Percentiles rank a stretch among this genome's conserved stretches.
Conservation (phyloP, 352 stramenopile genomes). For the Phytopythium mirpurense region DNA sequence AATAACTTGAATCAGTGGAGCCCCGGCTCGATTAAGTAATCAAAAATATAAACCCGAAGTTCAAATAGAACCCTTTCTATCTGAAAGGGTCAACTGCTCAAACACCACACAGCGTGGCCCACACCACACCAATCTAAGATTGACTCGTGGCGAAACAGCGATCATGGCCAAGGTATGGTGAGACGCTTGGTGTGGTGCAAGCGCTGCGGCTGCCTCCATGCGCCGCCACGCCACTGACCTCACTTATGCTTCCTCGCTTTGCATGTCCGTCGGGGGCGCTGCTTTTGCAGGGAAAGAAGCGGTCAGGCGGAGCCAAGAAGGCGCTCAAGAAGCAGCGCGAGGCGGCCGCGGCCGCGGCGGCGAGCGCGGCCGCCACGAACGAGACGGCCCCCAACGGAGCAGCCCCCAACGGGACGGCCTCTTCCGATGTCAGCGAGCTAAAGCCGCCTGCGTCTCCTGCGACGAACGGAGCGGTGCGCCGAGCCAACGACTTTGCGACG, state of each 20-base stretch:
- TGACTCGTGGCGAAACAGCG: slow-evolving; percentile 10
- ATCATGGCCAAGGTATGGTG: slow-evolving; percentile 17
- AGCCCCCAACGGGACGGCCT: slow-evolving; percentile 4
- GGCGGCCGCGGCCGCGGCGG: neutral
- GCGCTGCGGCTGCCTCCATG: too few species aligned
- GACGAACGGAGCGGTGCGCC: neutral
- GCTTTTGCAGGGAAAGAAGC: slow-evolving; percentile 31
- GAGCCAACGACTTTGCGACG: slow-evolving; percentile 4
- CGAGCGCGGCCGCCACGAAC: slow-evolving; percentile 2
- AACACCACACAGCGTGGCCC: too few species aligned
- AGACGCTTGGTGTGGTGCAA: too few species aligned
- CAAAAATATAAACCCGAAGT: too few species aligned
- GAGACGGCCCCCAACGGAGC: neutral
- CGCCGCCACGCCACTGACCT: neutral
- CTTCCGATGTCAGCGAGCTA: too few species aligned
- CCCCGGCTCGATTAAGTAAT: too few species aligned
- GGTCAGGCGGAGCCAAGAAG: slow-evolving; percentile 32
- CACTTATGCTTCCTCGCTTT: too few species aligned
- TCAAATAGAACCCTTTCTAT: too few species aligned
- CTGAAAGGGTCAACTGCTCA: too few species aligned
- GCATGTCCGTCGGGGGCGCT: too few species aligned
- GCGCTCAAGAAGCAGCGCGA: slow-evolving; percentile 52
- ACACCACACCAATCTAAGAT: too few species aligned
- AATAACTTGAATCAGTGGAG: too few species aligned
- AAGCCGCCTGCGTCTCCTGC: neutral